A percentile compares a stretch with the other conserved stretches of the same genome.
These are phyloP conservation scores for Botrytis elliptica DNA, from an alignment of 2,329 filamentous ascomycete genomes.

Conservation along the genomic window DNA sequence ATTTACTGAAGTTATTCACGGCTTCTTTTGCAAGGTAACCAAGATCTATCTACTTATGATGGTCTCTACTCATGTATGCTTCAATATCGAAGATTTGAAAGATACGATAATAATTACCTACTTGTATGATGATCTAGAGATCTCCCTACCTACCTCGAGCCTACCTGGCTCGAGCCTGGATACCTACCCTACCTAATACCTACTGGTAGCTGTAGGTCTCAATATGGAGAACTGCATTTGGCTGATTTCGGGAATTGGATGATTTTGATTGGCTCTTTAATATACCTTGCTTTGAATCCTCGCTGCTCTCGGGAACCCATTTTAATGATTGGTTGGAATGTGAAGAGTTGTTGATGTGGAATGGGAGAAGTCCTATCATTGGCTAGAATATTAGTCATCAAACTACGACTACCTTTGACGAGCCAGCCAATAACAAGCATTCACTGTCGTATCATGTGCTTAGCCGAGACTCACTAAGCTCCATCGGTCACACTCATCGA, in stretches of 20 bases:
- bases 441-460: not conserved
- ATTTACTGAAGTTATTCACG: not conserved
- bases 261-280: not conserved
- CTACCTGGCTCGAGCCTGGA: not conserved
- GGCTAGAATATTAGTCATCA: not conserved
- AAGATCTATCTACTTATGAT: not conserved
- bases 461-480: not conserved
- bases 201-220: not conserved
- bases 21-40: not conserved
- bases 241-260: not conserved
- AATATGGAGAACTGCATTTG: not conserved
- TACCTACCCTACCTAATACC: not conserved
- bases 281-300: not conserved
- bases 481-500: rapidly evolving
- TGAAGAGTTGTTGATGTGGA: not conserved
- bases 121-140: not conserved
- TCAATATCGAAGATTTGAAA: not conserved
- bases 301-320: not conserved
- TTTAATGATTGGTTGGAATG: not conserved
- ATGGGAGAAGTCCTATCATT: not conserved
- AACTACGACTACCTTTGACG: too few relatives aligned
- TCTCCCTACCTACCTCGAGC: not conserved
- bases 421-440: too few relatives aligned
- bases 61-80: not conserved
- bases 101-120: too few relatives aligned